Conservation (phyloP, 352 stramenopile species). For the Phytophthora idaei region DNA sequence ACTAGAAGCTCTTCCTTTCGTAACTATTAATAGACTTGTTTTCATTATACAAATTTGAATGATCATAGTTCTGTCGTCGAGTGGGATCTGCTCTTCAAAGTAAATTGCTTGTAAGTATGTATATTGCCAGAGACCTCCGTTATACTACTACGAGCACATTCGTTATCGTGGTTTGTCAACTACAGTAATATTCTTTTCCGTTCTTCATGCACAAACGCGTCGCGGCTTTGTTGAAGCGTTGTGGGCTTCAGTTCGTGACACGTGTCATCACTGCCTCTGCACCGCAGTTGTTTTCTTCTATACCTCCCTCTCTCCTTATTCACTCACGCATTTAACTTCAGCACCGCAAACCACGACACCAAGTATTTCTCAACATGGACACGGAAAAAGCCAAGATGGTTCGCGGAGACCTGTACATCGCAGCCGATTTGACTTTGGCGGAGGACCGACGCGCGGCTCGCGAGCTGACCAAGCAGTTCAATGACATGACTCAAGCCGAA, state of each 20-base stretch:
- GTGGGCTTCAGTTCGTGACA: not conserved
- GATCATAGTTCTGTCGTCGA: too few species aligned
- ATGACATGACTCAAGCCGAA: conserved; percentile 34
- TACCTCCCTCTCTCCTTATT: not conserved
- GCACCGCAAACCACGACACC: not conserved
- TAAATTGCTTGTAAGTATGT: too few species aligned
- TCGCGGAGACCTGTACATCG: conserved; percentile 59
- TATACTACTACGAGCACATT: not conserved
- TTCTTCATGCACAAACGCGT: not conserved
- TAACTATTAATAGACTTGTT: too few species aligned
- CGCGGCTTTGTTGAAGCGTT: conserved; percentile 1
- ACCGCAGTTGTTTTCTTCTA: not conserved
- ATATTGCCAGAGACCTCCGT: too few species aligned
- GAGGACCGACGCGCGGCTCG: conserved; percentile 43
- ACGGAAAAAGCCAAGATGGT: conserved; percentile 72
- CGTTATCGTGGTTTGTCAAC: not conserved
- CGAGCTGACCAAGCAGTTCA: conserved; percentile 47
- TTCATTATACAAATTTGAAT: too few species aligned
- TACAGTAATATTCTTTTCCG: not conserved
- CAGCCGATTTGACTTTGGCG: conserved; percentile 39
- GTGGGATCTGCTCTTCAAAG: too few species aligned
- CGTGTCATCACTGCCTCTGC: not conserved
- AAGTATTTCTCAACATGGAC: not conserved
- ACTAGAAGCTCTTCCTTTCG: too few species aligned
- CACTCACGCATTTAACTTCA: not conserved